These are phyloP conservation scores for Aspergillus felis DNA, from an alignment of 2,329 filamentous ascomycete genomes.

Conservation along the genomic window DNA sequence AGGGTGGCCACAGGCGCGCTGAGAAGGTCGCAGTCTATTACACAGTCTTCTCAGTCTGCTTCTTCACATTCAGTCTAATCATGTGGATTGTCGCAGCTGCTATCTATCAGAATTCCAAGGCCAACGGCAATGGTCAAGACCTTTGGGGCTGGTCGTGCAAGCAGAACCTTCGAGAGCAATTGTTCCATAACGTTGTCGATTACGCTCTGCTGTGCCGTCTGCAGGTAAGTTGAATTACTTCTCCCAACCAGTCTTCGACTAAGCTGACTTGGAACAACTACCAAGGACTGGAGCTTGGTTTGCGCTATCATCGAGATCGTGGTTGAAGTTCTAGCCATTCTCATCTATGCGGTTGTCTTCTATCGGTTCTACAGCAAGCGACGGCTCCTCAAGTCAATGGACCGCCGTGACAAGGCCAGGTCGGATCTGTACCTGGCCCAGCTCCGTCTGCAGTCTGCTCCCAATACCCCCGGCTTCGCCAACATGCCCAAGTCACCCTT, in stretches of 20 bases:
- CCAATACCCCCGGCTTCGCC: conserved; percentile 87
- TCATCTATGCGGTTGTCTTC: conserved; percentile 91
- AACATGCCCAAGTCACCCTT: conserved; percentile 57
- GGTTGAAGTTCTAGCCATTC: conserved; percentile 84
- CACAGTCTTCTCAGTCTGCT: conserved; percentile 85
- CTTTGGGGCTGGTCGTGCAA: conserved; percentile 99
- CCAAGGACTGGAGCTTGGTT: conserved; percentile 91
- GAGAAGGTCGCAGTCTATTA: conserved; percentile 96
- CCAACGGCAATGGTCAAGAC: conserved; percentile 73
- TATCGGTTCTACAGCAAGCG: conserved; percentile 98
- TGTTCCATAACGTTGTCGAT: conserved; percentile 77
- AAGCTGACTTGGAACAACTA: conserved; percentile 1
- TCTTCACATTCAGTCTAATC: conserved; percentile 88
- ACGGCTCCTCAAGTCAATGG: conserved; percentile 94
- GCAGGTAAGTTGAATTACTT: conserved; percentile 52
- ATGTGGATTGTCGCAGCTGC: conserved; percentile 89
- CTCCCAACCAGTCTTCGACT: neutral
- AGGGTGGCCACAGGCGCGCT: conserved; percentile 79
- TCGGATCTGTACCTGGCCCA: conserved; percentile 92
- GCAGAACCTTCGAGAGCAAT: conserved; percentile 72
- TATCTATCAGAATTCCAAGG: conserved; percentile 73
- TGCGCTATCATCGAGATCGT: conserved; percentile 97
- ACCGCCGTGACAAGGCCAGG: conserved; percentile 86
- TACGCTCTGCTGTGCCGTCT: conserved; percentile 90
- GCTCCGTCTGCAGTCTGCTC: conserved; percentile 78